Evolutionary conservation across 1,284 basidiomycete genomes (phyloP), one percentile per base, ranked within the genome.

Genomic region (Chalciporus sp.): DNA sequence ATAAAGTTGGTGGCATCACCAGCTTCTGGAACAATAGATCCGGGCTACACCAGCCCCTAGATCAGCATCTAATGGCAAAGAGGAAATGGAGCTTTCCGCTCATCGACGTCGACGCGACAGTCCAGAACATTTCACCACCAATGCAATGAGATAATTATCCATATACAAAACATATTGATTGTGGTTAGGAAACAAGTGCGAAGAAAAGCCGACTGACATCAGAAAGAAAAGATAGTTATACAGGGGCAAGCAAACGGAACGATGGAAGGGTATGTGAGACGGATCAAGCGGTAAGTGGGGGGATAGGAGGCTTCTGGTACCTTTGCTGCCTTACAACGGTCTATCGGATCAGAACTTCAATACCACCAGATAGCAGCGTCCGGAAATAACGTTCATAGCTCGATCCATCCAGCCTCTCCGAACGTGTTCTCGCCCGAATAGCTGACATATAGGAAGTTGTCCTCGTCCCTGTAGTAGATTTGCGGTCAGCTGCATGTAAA

Each of bases 401-500:
- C 81, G 52, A 81, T 64, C 78, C 77, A 79, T 45, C 73, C 77
- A 58, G 76, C 73, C 62, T 72, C 75, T 53, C 94, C 93, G 64
- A 96, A 96, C 28, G 93, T 95, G 77, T 96, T 97, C 90, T 96
- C 94, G 53, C 95, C 94, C 39, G 94, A 95, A 79, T 97, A 97
- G 72, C 92, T 92, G 58, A 96, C 93, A 70, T 95, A 98, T 50
- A 97, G 80, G 84, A 97, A 97, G 58, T 94, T 92, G 71, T 97
- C 94, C 71, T 97, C 95, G 65, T 97, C 94, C 82, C 94, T 95
- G 59, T 26, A 48, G 51, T 51, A 72, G 57, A 55, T 16, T 54
- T 12, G 27, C 39, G 28, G 60, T 61, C 23, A 56, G 53, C 46
- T 41, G 12, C 43, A 49, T 37, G 52, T 33, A 12, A 35, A 55